Percentiles rank a stretch among this genome's conserved stretches.
Evolutionary conservation across 1,139 yeast genomes (phyloP).

Genomic region (Meyerozyma elateridarum): DNA sequence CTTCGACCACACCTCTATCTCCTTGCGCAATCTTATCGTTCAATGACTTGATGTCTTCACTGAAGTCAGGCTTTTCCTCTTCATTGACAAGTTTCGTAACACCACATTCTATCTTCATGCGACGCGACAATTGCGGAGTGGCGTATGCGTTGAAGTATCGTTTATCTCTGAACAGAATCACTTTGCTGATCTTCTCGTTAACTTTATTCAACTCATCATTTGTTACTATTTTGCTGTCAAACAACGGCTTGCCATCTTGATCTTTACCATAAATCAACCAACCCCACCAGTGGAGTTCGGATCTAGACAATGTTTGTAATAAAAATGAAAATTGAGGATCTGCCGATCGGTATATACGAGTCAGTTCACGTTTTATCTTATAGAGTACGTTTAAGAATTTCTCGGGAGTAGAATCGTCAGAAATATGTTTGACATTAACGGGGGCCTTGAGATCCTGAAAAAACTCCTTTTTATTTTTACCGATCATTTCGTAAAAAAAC

Average conservation of each 20-base stretch:
- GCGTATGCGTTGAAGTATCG: slow-evolving; percentile 39
- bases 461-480: slow-evolving; percentile 21
- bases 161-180: slow-evolving; percentile 29
- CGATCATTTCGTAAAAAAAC: slow-evolving; percentile 28
- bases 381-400: slow-evolving; percentile 17
- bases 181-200: slow-evolving; percentile 15
- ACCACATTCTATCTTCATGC: slow-evolving; percentile 36
- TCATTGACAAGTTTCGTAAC: slow-evolving; percentile 17
- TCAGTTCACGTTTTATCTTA: slow-evolving; percentile 26
- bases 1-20: slow-evolving; percentile 16
- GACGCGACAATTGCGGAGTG: slow-evolving; percentile 41
- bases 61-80: slow-evolving; percentile 10
- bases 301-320: slow-evolving; percentile 22
- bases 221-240: slow-evolving; percentile 20
- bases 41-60: slow-evolving; percentile 11
- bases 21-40: slow-evolving; percentile 8
- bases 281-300: slow-evolving; percentile 39
- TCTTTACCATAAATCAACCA: slow-evolving; percentile 41
- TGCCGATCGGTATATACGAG: slow-evolving; percentile 16
- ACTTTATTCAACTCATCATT: slow-evolving; percentile 18
- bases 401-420: slow-evolving; percentile 31
- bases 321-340: slow-evolving; percentile 27
- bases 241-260: slow-evolving; percentile 25
- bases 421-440: slow-evolving; percentile 30
- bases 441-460: slow-evolving; percentile 22